Base-by-base conservation (phyloP, 1,284 basidiomycete genomes). In the Ganoderma meredithae region DNA sequence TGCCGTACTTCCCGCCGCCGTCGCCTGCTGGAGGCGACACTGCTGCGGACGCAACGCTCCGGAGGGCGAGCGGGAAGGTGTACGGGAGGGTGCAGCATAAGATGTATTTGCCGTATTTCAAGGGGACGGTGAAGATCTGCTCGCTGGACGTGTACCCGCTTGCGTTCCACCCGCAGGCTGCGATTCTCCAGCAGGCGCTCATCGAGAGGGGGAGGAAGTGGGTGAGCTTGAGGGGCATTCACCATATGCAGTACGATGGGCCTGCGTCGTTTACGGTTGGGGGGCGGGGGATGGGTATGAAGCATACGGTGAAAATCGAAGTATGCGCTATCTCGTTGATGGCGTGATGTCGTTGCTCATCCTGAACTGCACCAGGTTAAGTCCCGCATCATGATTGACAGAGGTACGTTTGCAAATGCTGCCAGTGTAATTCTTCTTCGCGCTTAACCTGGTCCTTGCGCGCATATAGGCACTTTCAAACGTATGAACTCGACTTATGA, bases 231-330 rank as follows among this genome's bases (percentile, higher is more conserved):
- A 82, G 81, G 33, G 87, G 86, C 1, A 76, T 86, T 13, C 86
- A 88, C 67, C 88, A 89, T 73, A 83, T 83, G 75, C 81, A 86
- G 69, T 90, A 86, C 74, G 78, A 81, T 27, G 88, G 87, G 0
- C 80, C 84, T 44, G 86, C 84, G 25, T 83, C 81, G 19, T 65
- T 53, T 15, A 55, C 33, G 19, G 5, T 61, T 4, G 52, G 52
- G 4, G 25, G 60, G 1, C 19, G 39, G 7, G 40, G 49, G 2
- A 43, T 36, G 10, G 69, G 69, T 2, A 76, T 70, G 9, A 78
- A 79, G 49, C 81, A 80, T 67, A 41, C 82, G 19, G 65, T 83
- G 58, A 83, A 81, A 66, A 85, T 86, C 65, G 83, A 83, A 66
- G 86, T 88, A 60, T 69, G 5, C 17, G 22, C 25, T 10, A 7